Base-by-base conservation (phyloP, 1,139 yeast species). In the Blastobotrys petasosporus region DNA sequence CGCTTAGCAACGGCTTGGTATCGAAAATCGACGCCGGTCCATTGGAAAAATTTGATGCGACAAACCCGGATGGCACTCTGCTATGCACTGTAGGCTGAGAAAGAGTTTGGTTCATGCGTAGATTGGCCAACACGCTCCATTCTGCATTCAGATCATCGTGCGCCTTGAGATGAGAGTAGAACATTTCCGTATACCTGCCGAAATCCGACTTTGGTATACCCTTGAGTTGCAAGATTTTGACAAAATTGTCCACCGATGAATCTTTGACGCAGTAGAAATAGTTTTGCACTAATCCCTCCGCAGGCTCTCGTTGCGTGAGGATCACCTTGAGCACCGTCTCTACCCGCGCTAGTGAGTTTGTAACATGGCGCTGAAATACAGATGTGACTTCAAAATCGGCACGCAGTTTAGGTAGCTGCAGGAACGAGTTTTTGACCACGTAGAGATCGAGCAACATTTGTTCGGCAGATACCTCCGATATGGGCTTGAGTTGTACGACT, bases 361-460 rank as follows among this genome's bases (percentile, higher is more conserved):
- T 73, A 29, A 83, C 80, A 54, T 69, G 73, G 36, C 76, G 74
- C 4, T 68, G 62, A 57, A 75, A 80, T 16, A 71, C 65, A 35
- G 69, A 64, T 0, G 79, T 65, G 2, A 57, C 51, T 15, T 52
- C 55, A 4, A 54, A 47, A 31, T 55, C 36, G 11, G 43, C 35
- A 3, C 45, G 42, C 32, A 61, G 49, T 8, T 51, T 33, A 1
- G 87, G 87, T 43, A 85, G 67, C 17, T 64, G 66, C 17, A 75
- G 54, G 42, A 87, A 73, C 29, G 76, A 68, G 30, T 71, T 70
- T 57, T 83, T 83, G 55, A 92, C 64, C 8, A 76, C 72, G 37
- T 80, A 79, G 3, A 85, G 60, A 64, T 92, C 98, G 32, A 83
- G 67, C 33, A 83, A 67, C 59, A 92, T 72, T 61, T 90, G 97